Base-by-base conservation (phyloP, 768 basidiomycete genomes). In the Pleurotus salmoneostramineus region DNA sequence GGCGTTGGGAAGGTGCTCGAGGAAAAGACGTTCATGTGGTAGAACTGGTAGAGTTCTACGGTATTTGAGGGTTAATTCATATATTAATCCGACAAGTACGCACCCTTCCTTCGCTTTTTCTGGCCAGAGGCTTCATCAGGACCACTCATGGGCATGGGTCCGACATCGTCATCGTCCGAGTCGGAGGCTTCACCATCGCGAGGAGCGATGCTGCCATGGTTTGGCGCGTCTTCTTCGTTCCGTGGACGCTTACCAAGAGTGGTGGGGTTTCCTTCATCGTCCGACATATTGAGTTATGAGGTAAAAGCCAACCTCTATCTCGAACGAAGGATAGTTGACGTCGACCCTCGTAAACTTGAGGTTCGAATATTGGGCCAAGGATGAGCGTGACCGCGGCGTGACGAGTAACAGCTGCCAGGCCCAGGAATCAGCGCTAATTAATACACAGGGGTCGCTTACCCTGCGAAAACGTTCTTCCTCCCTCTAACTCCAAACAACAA, bases 11-110 rank as follows among this genome's bases (percentile, higher is more conserved):
- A 99, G 76, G 73, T 96, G 93, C 40, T 94, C 93, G 46, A 99
- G 80, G 74, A 91, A 98, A 14, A 98, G 77, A 63, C 85, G 82
- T 77, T 98, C 97, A 70, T 98, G 95, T 0, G 91, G 94, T 5
- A 98, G 82, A 44, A 96, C 95, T 98, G 69, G 32, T 58, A 54
- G 63, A 52, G 56, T 60, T 60, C 58, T 65, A 66, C 70, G 73
- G 64, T 66, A 64, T 70, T 60, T 76, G 65, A 74, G 71, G 66
- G 60, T 63, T 65, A 58, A 64, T n/a, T 60, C 60, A 60, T 44
- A 35, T 3, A 5, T 6, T 17, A 10, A 52, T 3, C 62, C 52
- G 61, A 57, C 62, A 58, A 31, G 37, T 21, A 68, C 78, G 58
- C 66, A 90, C 93, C 88, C 83, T 91, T 95, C 58, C 91, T 83